Evolutionary conservation across 2,329 filamentous ascomycete species (phyloP).

Genomic region (Arthrobotrys musiformis): DNA sequence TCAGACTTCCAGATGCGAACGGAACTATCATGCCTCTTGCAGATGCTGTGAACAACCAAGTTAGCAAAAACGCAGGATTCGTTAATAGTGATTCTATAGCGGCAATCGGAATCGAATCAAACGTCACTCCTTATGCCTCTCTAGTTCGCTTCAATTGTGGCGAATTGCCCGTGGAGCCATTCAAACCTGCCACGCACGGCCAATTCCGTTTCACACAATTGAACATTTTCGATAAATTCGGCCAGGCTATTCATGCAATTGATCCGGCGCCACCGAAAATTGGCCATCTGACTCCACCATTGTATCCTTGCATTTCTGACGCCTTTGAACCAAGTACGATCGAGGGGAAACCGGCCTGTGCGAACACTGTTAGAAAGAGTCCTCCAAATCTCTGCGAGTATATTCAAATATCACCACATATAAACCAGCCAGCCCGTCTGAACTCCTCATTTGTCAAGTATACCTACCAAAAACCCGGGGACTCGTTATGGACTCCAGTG

Average conservation of each 20-base stretch:
- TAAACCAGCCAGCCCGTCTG: slow-evolving; percentile 63
- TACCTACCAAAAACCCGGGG: neutral
- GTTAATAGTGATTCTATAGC: neutral
- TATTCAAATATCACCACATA: slow-evolving; percentile 63
- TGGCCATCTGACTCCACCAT: slow-evolving; percentile 54
- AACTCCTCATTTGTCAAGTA: slow-evolving; percentile 62
- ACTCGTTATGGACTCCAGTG: slow-evolving; percentile 53
- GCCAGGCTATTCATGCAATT: slow-evolving; percentile 63
- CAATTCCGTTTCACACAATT: slow-evolving; percentile 66
- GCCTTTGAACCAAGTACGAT: slow-evolving; percentile 60
- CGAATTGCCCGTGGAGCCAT: slow-evolving; percentile 50
- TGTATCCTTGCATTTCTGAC: slow-evolving; percentile 62
- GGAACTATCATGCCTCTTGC: slow-evolving; percentile 28
- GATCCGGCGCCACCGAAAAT: slow-evolving; percentile 56
- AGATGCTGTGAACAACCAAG: slow-evolving; percentile 56
- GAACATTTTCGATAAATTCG: slow-evolving; percentile 67
- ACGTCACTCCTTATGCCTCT: slow-evolving; percentile 62
- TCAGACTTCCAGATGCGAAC: slow-evolving; percentile 53
- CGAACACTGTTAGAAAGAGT: slow-evolving; percentile 59
- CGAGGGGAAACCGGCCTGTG: slow-evolving; percentile 37
- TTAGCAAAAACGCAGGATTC: slow-evolving; percentile 47
- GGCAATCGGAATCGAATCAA: slow-evolving; percentile 59
- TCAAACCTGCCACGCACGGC: slow-evolving; percentile 64
- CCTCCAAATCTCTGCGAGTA: slow-evolving; percentile 60
- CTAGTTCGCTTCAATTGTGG: neutral